Conservation (phyloP, 345 rosid species). For the Salix dunnii region DNA sequence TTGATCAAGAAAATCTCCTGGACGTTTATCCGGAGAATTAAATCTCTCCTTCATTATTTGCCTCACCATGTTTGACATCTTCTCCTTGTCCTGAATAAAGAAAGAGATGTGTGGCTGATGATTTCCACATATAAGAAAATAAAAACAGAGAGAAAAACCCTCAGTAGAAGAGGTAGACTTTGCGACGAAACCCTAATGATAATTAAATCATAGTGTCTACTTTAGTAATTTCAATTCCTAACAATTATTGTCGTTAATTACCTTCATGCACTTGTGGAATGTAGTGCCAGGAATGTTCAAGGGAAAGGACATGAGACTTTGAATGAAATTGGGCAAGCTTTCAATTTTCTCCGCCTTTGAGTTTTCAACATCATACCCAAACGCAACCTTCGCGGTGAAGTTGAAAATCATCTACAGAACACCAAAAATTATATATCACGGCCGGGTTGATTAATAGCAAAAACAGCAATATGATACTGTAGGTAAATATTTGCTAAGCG, state of each 20-base stretch:
- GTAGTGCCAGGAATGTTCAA: constrained; percentile 36
- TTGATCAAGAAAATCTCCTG: constrained; percentile 26
- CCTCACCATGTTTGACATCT: constrained; percentile 1
- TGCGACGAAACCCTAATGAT: too few species aligned
- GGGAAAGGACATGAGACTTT: constrained; percentile 32
- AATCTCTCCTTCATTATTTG: constrained; percentile 16
- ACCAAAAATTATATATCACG: not conserved
- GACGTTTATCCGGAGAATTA: constrained; percentile 1
- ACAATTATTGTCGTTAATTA: not conserved
- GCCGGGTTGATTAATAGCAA: not conserved
- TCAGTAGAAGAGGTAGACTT: too few species aligned
- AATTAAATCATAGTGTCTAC: too few species aligned
- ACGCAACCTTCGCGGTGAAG: constrained; percentile 16
- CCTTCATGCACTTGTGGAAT: constrained; percentile 36
- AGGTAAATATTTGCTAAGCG: not conserved
- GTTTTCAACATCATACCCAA: constrained; percentile 20
- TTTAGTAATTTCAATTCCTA: not conserved
- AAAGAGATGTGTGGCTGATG: not conserved
- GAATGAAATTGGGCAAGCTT: not conserved
- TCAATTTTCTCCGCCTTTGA: constrained; percentile 13
- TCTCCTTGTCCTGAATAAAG: constrained; percentile 16
- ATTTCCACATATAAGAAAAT: too few species aligned
- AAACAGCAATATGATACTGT: not conserved
- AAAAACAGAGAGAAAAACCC: too few species aligned
- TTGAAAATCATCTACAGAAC: constrained; percentile 24